Evolutionary conservation across 805 yeast species (phyloP).

Genomic region (Monosporozyma servazzii): DNA sequence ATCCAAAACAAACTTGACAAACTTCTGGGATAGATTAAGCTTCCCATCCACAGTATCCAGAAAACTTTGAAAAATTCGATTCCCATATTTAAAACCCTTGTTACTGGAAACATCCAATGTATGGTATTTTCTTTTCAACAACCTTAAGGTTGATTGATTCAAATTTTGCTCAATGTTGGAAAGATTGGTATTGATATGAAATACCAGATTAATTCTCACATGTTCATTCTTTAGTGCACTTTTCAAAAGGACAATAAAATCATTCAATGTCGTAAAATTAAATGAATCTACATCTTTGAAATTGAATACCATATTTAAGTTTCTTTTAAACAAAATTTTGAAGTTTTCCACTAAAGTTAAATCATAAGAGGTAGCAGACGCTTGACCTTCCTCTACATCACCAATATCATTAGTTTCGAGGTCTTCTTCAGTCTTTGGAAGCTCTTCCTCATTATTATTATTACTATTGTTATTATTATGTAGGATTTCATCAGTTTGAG

Average conservation of each 20-base stretch:
- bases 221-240: conserved; percentile 22
- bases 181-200: conserved; percentile 27
- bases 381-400: conserved; percentile 4
- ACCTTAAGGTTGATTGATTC: conserved; percentile 25
- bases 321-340: conserved; percentile 18
- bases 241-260: conserved; percentile 21
- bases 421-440: conserved; percentile 4
- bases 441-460: conserved; percentile 1
- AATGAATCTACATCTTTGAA: conserved; percentile 30
- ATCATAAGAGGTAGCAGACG: conserved; percentile 23
- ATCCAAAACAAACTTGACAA: conserved; percentile 23
- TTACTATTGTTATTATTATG: conserved; percentile 2
- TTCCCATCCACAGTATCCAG: conserved; percentile 30
- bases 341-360: conserved; percentile 27
- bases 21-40: conserved; percentile 24
- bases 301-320: conserved; percentile 24
- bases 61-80: conserved; percentile 27
- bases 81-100: conserved; percentile 27
- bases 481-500: conserved; percentile 15
- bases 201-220: conserved; percentile 22
- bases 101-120: conserved; percentile 27
- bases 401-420: conserved; percentile 1
- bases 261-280: conserved; percentile 20
- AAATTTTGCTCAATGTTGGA: conserved; percentile 29
- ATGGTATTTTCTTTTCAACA: conserved; percentile 21